phyloP scores from a whole-genome alignment of 306 rosid species.

The Ochetophila trinervis region DNA sequence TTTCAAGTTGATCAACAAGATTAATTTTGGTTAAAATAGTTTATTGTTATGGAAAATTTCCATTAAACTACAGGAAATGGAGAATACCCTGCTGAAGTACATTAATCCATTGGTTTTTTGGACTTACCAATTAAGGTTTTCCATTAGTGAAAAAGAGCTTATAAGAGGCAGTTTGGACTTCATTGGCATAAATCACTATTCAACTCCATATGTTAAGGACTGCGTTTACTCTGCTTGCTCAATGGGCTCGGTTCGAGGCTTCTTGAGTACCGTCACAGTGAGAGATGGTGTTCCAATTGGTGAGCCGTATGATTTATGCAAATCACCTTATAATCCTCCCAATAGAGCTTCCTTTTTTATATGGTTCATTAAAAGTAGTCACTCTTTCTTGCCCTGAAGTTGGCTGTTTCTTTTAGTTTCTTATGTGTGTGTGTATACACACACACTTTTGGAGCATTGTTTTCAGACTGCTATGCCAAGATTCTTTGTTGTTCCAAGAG shows the following conservation, averaged over 20 bases:
- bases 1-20: too few species aligned
- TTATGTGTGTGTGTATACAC: too few species aligned
- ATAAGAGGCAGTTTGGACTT: slow-evolving; percentile 52
- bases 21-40: too few species aligned
- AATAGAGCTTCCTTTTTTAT: too few species aligned
- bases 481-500: slow-evolving; percentile 62
- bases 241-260: slow-evolving; percentile 43
- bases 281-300: slow-evolving; percentile 64
- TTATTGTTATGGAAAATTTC: too few species aligned
- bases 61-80: slow-evolving; percentile 46
- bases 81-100: slow-evolving; percentile 62
- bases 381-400: background rate
- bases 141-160: slow-evolving; percentile 36
- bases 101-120: slow-evolving; percentile 32
- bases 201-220: slow-evolving; percentile 50
- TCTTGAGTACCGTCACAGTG: slow-evolving; percentile 21
- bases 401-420: background rate
- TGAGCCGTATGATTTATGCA: slow-evolving; percentile 18
- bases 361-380: background rate
- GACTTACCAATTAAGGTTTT: slow-evolving; percentile 47
- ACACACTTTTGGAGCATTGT: background rate
- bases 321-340: too few species aligned
- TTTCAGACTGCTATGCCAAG: slow-evolving; percentile 46
- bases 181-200: slow-evolving; percentile 59
- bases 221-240: slow-evolving; percentile 44